Evolutionary conservation across 1,139 yeast species (phyloP).

Genomic region (Zygoascus meyerae): DNA sequence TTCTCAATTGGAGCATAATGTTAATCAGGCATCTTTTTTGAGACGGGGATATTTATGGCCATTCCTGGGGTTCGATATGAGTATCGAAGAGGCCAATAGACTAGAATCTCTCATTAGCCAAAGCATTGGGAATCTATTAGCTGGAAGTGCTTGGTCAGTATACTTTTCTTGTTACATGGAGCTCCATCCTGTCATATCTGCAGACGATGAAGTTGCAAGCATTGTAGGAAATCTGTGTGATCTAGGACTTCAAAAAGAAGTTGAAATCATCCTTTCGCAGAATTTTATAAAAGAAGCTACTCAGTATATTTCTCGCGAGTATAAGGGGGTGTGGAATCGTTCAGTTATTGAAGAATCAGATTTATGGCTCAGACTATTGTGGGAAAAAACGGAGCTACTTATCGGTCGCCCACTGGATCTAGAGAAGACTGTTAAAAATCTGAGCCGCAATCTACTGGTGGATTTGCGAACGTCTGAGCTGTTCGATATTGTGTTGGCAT

Average conservation of each 20-base stretch:
- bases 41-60: no score
- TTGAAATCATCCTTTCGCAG: slow-evolving; percentile 1
- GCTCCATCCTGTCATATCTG: no score
- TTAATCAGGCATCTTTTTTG: no score
- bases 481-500: slow-evolving; percentile 54
- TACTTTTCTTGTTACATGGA: no score
- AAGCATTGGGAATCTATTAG: no score
- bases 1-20: no score
- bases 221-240: not conserved
- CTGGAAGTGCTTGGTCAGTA: no score
- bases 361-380: no score
- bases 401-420: not conserved
- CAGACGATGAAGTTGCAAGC: not conserved
- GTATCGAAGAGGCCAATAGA: no score
- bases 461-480: slow-evolving; percentile 52
- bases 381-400: not conserved
- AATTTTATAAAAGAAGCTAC: not conserved
- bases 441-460: slow-evolving; percentile 19
- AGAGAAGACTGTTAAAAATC: not conserved
- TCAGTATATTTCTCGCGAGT: not conserved
- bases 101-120: no score
- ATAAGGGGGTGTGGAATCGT: not conserved
- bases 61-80: no score
- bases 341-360: slow-evolving; percentile 1
- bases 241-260: slow-evolving; percentile 1